Percentiles rank a stretch among this genome's conserved stretches.
Evolutionary conservation across 805 yeast species (phyloP).

Genomic region (Wickerhamiella parazyma): DNA sequence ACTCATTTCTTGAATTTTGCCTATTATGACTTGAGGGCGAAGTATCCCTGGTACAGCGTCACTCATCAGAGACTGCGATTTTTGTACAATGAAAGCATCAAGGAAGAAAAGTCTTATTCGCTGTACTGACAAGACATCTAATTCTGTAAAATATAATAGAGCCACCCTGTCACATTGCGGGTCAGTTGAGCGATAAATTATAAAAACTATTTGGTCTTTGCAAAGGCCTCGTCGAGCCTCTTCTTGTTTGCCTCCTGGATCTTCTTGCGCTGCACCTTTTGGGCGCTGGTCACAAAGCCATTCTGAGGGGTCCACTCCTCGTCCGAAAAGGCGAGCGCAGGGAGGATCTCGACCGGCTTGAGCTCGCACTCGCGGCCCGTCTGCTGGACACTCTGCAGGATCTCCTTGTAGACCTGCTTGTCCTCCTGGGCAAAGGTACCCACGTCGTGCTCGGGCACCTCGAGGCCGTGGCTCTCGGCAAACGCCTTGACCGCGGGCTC

Average conservation of each 20-base stretch:
- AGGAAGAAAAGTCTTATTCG: too few relatives aligned
- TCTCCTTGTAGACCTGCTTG: slow-evolving; percentile 38
- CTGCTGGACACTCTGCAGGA: slow-evolving; percentile 44
- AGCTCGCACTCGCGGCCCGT: slow-evolving; percentile 77
- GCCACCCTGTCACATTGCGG: too few relatives aligned
- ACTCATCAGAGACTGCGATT: too few relatives aligned
- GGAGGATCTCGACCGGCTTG: slow-evolving; percentile 70
- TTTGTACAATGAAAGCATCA: too few relatives aligned
- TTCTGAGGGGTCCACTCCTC: slow-evolving; percentile 98
- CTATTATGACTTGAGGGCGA: too few relatives aligned
- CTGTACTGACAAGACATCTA: too few relatives aligned
- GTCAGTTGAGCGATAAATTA: background rate
- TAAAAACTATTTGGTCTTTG: background rate
- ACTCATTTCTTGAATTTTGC: too few relatives aligned
- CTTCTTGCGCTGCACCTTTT: slow-evolving; percentile 87
- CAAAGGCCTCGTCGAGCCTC: slow-evolving; percentile 54
- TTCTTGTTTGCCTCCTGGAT: slow-evolving; percentile 57
- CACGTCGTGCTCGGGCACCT: slow-evolving; percentile 39
- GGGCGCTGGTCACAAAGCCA: slow-evolving; percentile 90
- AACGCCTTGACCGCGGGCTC: slow-evolving; percentile 49
- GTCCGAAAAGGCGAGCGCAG: slow-evolving; percentile 63
- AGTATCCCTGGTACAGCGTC: too few relatives aligned
- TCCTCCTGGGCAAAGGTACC: slow-evolving; percentile 35
- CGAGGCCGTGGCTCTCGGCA: slow-evolving; percentile 36
- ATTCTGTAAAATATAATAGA: too few relatives aligned